Conservation (phyloP, 2,329 filamentous ascomycete species). For the Colletotrichum ledebouriae region DNA sequence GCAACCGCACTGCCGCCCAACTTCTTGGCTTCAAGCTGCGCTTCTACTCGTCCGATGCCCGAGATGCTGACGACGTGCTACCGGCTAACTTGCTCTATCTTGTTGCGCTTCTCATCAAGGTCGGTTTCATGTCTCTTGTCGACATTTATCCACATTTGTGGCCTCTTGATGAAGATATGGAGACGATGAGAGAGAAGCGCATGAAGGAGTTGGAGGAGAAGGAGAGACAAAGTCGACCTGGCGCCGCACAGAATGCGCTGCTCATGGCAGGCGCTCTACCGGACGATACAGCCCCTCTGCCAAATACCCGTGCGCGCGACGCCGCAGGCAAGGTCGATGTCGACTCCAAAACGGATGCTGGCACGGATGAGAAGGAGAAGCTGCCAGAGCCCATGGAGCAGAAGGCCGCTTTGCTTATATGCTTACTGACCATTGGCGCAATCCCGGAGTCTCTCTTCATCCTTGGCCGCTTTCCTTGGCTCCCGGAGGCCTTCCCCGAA, state of each 20-base stretch:
- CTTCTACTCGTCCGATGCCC: slow-evolving; percentile 88
- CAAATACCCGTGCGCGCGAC: slow-evolving; percentile 64
- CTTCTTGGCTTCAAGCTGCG: slow-evolving; percentile 96
- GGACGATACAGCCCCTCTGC: slow-evolving; percentile 77
- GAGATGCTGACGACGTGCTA: slow-evolving; percentile 80
- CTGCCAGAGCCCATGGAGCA: slow-evolving; percentile 85
- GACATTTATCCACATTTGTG: slow-evolving; percentile 95
- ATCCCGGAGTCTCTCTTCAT: slow-evolving; percentile 94
- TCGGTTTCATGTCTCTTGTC: slow-evolving; percentile 92
- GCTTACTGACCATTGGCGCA: slow-evolving; percentile 90
- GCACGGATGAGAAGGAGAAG: slow-evolving; percentile 63
- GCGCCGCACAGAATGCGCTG: slow-evolving; percentile 83
- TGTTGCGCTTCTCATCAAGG: slow-evolving; percentile 92
- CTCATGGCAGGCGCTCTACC: slow-evolving; percentile 87
- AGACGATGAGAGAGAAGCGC: slow-evolving; percentile 76
- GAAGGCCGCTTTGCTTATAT: slow-evolving; percentile 86
- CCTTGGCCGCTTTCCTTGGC: slow-evolving; percentile 91
- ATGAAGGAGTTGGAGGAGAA: slow-evolving; percentile 83
- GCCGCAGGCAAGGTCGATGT: slow-evolving; percentile 64
- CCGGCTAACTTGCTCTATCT: slow-evolving; percentile 95
- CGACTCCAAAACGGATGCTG: slow-evolving; percentile 64
- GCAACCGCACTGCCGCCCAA: slow-evolving; percentile 93
- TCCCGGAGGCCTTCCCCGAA: slow-evolving; percentile 86
- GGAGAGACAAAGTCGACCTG: slow-evolving; percentile 78
- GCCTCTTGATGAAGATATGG: slow-evolving; percentile 87